phyloP scores from a whole-genome alignment of 768 basidiomycete species.

The Collybiopsis confluens region DNA sequence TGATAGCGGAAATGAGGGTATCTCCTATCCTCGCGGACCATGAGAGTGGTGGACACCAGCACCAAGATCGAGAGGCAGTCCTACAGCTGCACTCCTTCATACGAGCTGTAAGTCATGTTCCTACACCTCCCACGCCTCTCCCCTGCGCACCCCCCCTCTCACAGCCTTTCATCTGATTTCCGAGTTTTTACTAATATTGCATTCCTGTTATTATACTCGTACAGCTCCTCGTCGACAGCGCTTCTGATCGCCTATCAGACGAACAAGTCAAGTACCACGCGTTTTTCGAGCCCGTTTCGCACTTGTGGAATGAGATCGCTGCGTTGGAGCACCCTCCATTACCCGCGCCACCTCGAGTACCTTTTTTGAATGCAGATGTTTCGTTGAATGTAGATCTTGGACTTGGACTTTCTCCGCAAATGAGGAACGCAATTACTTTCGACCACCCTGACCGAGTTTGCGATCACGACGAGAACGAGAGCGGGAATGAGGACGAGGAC shows the following conservation, averaged over 20 bases:
- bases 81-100: slow-evolving; percentile 18
- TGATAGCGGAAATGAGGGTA: background rate
- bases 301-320: slow-evolving; percentile 27
- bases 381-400: background rate
- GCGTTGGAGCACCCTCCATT: slow-evolving; percentile 26
- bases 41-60: background rate
- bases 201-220: background rate
- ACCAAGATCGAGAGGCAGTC: slow-evolving; percentile 6
- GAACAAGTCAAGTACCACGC: slow-evolving; percentile 21
- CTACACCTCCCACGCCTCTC: too few relatives aligned
- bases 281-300: slow-evolving; percentile 22
- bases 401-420: too few relatives aligned
- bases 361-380: slow-evolving; percentile 11
- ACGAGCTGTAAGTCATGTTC: slow-evolving; percentile 18
- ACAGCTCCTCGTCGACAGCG: slow-evolving; percentile 24
- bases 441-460: too few relatives aligned
- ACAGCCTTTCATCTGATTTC: too few relatives aligned
- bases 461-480: too few relatives aligned
- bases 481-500: too few relatives aligned
- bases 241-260: slow-evolving; percentile 23
- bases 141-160: too few relatives aligned
- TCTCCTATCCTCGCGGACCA: background rate
- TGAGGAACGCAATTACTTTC: too few relatives aligned
- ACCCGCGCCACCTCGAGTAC: slow-evolving; percentile 15
- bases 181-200: background rate